Evolutionary conservation across 768 basidiomycete genomes (phyloP).

Genomic region (Rhodotorula diobovata): DNA sequence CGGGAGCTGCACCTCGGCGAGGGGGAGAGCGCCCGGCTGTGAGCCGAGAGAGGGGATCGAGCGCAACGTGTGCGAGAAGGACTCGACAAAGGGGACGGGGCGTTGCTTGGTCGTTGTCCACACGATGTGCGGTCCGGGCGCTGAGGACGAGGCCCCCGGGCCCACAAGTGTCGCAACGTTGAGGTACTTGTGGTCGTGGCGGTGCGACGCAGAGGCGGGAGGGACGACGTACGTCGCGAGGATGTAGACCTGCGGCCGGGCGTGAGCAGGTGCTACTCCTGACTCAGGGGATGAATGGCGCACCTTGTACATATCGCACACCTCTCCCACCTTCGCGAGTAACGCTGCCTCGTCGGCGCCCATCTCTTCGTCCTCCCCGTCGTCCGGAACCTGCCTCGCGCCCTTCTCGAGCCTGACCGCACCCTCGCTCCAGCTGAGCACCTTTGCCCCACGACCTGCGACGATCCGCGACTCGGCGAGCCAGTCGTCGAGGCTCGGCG

Average conservation of each 20-base stretch:
- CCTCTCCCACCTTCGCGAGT: conserved; percentile 49
- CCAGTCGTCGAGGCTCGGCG: neutral
- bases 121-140: neutral
- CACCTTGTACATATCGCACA: conserved; percentile 46
- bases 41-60: neutral
- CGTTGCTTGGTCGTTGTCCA: conserved; percentile 30
- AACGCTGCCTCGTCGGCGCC: conserved; percentile 43
- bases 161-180: conserved; percentile 35
- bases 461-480: conserved; percentile 13
- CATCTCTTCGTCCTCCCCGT: conserved; percentile 13
- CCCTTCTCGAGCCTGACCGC: conserved; percentile 9
- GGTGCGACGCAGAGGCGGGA: neutral
- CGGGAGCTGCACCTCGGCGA: conserved; percentile 3
- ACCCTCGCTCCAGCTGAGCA: conserved; percentile 23
- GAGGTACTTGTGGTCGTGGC: neutral
- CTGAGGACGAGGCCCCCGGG: neutral
- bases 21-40: neutral
- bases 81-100: conserved; percentile 33
- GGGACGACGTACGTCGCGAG: conserved; percentile 25
- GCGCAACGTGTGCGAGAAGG: conserved; percentile 19
- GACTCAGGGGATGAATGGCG: neutral
- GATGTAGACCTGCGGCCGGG: neutral
- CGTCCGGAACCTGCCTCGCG: neutral
- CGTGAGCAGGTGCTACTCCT: no score
- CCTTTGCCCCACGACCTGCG: conserved; percentile 3